These are phyloP conservation scores for Dalbergia oliveri DNA, from an alignment of 306 rosid genomes.

Conservation along the genomic window DNA sequence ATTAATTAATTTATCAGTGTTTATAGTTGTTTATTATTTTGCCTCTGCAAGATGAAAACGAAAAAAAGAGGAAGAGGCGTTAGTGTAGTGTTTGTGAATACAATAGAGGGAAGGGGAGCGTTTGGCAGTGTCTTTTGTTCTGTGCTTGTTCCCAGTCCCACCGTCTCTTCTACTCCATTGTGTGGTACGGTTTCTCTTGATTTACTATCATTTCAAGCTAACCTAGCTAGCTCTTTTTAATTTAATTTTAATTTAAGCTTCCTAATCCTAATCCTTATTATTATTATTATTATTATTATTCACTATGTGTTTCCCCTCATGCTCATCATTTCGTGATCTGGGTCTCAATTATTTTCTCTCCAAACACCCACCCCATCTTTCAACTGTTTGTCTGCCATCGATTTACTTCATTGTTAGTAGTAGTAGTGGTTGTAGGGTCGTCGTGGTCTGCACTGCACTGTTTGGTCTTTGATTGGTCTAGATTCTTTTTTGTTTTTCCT, in stretches of 20 bases:
- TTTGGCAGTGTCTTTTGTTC: conserved; percentile 45
- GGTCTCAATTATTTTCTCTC: conserved; percentile 42
- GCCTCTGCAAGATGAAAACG: background rate
- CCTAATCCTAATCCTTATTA: background rate
- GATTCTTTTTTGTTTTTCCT: background rate
- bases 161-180: background rate
- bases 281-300: background rate
- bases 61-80: conserved; percentile 49
- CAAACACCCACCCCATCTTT: conserved; percentile 37
- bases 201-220: conserved; percentile 19
- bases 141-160: conserved; percentile 28
- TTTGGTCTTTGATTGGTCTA: conserved; percentile 52
- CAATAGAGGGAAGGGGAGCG: conserved; percentile 9
- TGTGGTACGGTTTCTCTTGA: conserved; percentile 56
- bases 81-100: background rate
- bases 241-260: background rate
- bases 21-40: no score
- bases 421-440: background rate
- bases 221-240: background rate
- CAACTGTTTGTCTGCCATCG: conserved; percentile 40
- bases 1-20: background rate
- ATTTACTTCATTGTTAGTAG: conserved; percentile 24
- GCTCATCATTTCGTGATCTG: conserved; percentile 41
- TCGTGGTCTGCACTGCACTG: conserved; percentile 45
- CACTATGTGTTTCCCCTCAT: background rate